phyloP scores from a whole-genome alignment of 306 rosid species.

The Pueraria montana region DNA sequence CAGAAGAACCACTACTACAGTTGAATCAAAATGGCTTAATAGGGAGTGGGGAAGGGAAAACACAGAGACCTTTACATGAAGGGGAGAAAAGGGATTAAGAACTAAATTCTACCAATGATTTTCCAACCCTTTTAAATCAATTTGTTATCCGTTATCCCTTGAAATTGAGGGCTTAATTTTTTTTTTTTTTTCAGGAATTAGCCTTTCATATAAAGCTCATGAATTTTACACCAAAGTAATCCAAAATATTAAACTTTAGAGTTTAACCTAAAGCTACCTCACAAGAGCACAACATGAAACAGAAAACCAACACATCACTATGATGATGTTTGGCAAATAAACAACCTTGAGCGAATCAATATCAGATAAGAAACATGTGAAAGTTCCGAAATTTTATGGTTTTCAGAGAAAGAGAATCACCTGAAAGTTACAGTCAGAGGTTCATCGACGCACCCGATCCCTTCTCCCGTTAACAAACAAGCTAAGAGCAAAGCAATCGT shows the following conservation, averaged over 20 bases:
- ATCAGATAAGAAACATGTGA: background rate
- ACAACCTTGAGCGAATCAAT: background rate
- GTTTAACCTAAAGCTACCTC: background rate
- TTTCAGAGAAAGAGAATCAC: background rate
- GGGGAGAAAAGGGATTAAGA: background rate
- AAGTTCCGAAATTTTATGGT: background rate
- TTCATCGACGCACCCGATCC: background rate
- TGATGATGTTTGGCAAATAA: background rate
- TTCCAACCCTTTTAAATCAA: background rate
- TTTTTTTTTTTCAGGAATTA: background rate
- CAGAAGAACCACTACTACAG: background rate
- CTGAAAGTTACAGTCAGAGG: background rate
- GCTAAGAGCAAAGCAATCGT: no score
- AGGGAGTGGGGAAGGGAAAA: background rate
- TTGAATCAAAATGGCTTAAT: background rate
- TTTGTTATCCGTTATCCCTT: background rate
- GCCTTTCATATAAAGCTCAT: background rate
- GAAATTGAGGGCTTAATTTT: background rate
- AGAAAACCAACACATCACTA: background rate
- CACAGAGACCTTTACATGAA: background rate
- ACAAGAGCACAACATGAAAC: background rate
- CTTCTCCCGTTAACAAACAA: background rate
- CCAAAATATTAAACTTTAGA: background rate
- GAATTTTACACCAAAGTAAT: background rate
- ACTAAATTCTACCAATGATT: background rate